Conservation (phyloP, 1,284 basidiomycete genomes). For the Thecaphora thlaspeos region DNA sequence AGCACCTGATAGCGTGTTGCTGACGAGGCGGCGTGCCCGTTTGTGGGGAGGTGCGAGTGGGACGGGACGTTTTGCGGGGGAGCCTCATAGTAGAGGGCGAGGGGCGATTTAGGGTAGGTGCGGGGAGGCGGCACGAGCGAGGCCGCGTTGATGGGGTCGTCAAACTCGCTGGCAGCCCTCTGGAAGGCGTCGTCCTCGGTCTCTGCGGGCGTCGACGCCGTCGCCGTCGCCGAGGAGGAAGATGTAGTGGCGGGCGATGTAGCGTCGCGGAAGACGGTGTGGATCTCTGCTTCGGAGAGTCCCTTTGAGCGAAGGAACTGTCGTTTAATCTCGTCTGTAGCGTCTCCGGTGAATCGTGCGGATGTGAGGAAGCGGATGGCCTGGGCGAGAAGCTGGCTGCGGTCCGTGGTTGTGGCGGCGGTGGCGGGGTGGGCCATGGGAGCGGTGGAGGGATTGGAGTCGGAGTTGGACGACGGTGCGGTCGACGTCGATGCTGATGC, state of each 20-base stretch:
- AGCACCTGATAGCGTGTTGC: slow-evolving; percentile 48
- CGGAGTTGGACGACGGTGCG: too few relatives aligned
- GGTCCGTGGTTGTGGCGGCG: slow-evolving; percentile 1
- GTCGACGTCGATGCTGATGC: too few relatives aligned
- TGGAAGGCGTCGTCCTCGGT: slow-evolving; percentile 30
- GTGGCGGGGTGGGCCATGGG: background rate
- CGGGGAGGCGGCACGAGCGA: slow-evolving; percentile 19
- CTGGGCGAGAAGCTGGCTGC: slow-evolving; percentile 41
- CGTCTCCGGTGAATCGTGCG: slow-evolving; percentile 20
- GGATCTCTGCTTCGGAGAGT: slow-evolving; percentile 43
- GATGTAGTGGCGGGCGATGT: slow-evolving; percentile 23
- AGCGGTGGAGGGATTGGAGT: too few relatives aligned
- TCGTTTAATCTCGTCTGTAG: slow-evolving; percentile 29
- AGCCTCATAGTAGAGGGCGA: slow-evolving; percentile 45
- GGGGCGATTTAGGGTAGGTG: slow-evolving; percentile 48
- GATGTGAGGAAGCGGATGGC: slow-evolving; percentile 54
- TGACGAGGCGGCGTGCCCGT: slow-evolving; percentile 10
- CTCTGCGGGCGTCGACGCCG: slow-evolving; percentile 2
- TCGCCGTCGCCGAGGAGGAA: background rate
- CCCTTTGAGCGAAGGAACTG: slow-evolving; percentile 49
- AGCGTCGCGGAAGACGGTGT: slow-evolving; percentile 38
- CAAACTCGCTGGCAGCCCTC: slow-evolving; percentile 36
- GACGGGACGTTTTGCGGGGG: slow-evolving; percentile 10
- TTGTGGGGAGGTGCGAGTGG: background rate
- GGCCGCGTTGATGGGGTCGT: slow-evolving; percentile 37